A percentile compares a stretch with the other conserved stretches of the same genome.
Evolutionary conservation across 306 rosid species (phyloP).

Genomic region (Prunus kanzakura): DNA sequence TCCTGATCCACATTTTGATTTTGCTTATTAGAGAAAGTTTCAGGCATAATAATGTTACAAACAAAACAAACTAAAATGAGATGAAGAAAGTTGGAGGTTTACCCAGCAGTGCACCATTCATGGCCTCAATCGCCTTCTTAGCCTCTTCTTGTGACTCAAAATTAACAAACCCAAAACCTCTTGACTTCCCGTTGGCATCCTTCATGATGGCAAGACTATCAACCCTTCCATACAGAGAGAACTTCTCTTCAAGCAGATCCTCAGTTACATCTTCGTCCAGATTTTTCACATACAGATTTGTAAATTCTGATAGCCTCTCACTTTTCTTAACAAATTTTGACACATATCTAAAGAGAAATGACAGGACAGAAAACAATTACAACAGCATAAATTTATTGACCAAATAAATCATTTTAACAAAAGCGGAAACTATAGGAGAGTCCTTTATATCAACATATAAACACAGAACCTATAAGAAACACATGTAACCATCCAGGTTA

Average conservation of each 20-base stretch:
- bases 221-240: slow-evolving; percentile 17
- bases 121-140: slow-evolving; percentile 6
- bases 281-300: slow-evolving; percentile 23
- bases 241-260: slow-evolving; percentile 6
- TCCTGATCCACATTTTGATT: slow-evolving; percentile 18
- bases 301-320: background rate
- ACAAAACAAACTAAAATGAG: background rate
- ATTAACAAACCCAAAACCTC: slow-evolving; percentile 25
- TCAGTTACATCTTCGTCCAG: slow-evolving; percentile 10
- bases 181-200: slow-evolving; percentile 19
- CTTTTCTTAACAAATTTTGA: slow-evolving; percentile 15
- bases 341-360: slow-evolving; percentile 6
- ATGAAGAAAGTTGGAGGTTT: background rate
- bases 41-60: background rate
- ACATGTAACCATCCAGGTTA: background rate
- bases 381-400: background rate
- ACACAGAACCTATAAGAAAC: background rate
- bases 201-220: slow-evolving; percentile 8
- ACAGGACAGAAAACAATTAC: background rate
- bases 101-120: slow-evolving; percentile 16
- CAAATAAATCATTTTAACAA: background rate
- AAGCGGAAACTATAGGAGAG: background rate
- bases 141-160: slow-evolving; percentile 14
- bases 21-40: background rate
- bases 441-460: background rate